A percentile compares a stretch with the other conserved stretches of the same genome.
These are phyloP conservation scores for Fusarium miscanthi DNA, from an alignment of 2,329 filamentous ascomycete species.

Conservation along the genomic window DNA sequence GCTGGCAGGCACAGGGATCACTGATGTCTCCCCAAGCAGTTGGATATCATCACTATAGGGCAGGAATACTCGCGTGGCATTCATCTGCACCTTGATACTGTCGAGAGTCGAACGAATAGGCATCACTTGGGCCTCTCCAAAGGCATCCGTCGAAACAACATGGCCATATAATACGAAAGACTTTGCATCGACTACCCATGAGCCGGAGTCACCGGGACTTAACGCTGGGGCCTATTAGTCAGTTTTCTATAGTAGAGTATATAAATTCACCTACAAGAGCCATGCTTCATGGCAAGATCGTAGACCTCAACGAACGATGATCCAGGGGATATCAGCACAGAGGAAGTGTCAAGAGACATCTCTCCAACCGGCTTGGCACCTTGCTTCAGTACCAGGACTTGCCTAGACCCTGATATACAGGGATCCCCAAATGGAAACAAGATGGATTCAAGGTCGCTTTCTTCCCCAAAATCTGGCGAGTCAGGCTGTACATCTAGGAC, in stretches of 20 bases:
- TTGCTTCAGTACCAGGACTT: neutral
- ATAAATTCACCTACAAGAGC: neutral
- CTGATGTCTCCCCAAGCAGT: neutral
- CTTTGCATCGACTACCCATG: neutral
- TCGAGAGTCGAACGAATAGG: neutral
- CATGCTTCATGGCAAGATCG: neutral
- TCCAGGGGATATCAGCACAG: neutral
- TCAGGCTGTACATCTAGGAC: neutral
- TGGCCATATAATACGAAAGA: neutral
- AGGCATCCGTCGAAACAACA: neutral
- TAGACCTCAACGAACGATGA: neutral
- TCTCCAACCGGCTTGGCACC: accelerated
- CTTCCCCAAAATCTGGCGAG: neutral
- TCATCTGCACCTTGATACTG: neutral
- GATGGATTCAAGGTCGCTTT: no score
- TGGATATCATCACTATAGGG: neutral
- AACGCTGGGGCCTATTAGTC: neutral
- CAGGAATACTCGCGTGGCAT: neutral
- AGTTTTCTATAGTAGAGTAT: accelerated
- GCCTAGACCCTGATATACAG: accelerated
- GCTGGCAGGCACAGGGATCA: accelerated
- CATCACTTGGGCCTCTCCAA: neutral
- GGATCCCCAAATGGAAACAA: accelerated
- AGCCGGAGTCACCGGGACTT: neutral
- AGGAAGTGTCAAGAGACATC: neutral